Conservation (phyloP, 495 filamentous ascomycete species). For the Penicillium malachiteum region DNA sequence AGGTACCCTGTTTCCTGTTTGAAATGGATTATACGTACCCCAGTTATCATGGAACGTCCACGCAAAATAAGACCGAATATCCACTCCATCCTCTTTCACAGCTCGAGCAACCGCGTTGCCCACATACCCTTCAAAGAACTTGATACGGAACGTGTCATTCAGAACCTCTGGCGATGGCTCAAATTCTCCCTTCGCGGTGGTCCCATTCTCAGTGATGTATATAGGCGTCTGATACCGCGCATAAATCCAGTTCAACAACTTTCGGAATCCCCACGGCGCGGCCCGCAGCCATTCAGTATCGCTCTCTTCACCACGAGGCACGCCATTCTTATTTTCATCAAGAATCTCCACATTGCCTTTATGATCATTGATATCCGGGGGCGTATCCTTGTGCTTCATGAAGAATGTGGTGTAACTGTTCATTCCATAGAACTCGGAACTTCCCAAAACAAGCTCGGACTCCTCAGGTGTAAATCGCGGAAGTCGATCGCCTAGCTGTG, state of each 20-base stretch:
- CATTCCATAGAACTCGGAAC: slow-evolving; percentile 54
- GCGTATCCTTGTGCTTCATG: slow-evolving; percentile 37
- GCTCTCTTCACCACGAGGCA: slow-evolving; percentile 45
- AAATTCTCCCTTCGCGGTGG: slow-evolving; percentile 46
- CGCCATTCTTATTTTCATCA: slow-evolving; percentile 45
- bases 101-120: slow-evolving; percentile 42
- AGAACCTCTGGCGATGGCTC: slow-evolving; percentile 36
- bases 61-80: slow-evolving; percentile 48
- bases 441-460: slow-evolving; percentile 40
- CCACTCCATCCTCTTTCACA: slow-evolving; percentile 42
- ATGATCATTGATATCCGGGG: slow-evolving; percentile 42
- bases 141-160: slow-evolving; percentile 44
- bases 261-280: slow-evolving; percentile 42
- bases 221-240: slow-evolving; percentile 45
- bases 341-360: slow-evolving; percentile 45
- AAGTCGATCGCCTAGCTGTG: slow-evolving; percentile 48
- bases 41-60: slow-evolving; percentile 51
- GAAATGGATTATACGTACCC: slow-evolving; percentile 17
- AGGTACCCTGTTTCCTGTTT: background rate
- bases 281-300: slow-evolving; percentile 47
- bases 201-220: slow-evolving; percentile 53
- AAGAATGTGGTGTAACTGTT: slow-evolving; percentile 52
- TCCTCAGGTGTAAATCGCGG: slow-evolving; percentile 45
- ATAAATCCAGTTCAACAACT: slow-evolving; percentile 45
- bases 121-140: slow-evolving; percentile 48